Evolutionary conservation across 352 stramenopile genomes (phyloP), one percentile per base, ranked within the genome.

Genomic region (Saprolegnia parasitica): DNA sequence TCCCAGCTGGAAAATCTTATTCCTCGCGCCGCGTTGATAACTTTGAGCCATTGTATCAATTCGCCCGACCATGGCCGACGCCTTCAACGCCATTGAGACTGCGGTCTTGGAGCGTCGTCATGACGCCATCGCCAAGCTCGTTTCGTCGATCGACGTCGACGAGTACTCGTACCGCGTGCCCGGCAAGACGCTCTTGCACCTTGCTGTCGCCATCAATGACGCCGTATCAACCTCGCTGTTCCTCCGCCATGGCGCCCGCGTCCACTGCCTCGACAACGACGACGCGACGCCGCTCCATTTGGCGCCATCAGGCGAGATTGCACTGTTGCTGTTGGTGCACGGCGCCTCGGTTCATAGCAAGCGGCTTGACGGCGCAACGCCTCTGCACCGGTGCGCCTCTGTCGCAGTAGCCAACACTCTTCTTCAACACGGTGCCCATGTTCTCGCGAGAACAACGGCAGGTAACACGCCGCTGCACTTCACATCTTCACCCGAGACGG

Each of bases 401-500:
- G 5, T 5, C 16, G 21, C 32, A n/a, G 23, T 62, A 18, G 50
- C 50, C 18, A 16, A 20, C 1, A 16, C 39, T 2, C 63, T 70
- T 24, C 26, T 70, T 21, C 46, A 50, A 32, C 63, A 62, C 42
- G 47, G 47, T 20, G 63, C 45, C 1, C 11, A 63, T 26, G 63
- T 70, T 23, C 37, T 52, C 21, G 42, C 54, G 40, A 50, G 23
- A 46, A 70, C 63, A 24, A 42, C 18, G 18, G n/a, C 13, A 11
- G 63, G 63, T 26, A 46, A 70, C 37, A 63, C 63, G 11, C 63
- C 63, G 2, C 39, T 70, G 39, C 63, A 70, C 32, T 4, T n/a
- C 1, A 49, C 42, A 4, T n/a, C 42, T n/a, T 16, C 11, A 3
- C 35, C 52, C 20, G 13, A 24, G 13, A 35, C 20, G 11, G 52